Base-by-base conservation (phyloP, 257 asterid species). In the Paraleonurus japonicus region DNA sequence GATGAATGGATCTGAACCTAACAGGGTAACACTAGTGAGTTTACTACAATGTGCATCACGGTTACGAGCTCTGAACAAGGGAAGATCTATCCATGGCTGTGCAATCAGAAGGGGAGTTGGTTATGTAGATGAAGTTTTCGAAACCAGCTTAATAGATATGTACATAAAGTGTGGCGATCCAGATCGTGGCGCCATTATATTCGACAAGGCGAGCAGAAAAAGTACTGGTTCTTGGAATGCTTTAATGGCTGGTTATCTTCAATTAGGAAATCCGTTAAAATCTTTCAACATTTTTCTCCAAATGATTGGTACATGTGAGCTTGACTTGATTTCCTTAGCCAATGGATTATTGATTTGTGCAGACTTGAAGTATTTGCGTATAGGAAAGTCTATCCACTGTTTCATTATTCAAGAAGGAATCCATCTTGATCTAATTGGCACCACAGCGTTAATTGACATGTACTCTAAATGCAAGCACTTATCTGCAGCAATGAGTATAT, bases 21-120 rank as follows among this genome's bases (percentile, higher is more conserved):
- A 84, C 35, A 74, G 91, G 58, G 88, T 88, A n/a, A 88, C 95
- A 5, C 72, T 85, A 67, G 88, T 84, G 81, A 85, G 89, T 73
- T 81, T 88, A 70, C 78, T 88, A 24, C 86, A 76, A 54, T 86
- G 89, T 20, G 89, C 86, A 22, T 72, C 85, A 0, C 75, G 47
- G 0, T 35, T 80, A 32, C 76, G 80, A 70, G 75, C 81, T 62
- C 27, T 82, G 23, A 30, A 71, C 8, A 73, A 67, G 75, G 95
- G 95, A 51, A 84, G 77, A 63, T 73, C 84, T 3, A 73, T 85
- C 59, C 95, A 85, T 73, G 88, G 89, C 37, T 88, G 82, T 73
- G 88, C 90, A 61, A 58, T 85, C 26, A 85, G 89, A 65, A 75
- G 81, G 81, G 79, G 80, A 48, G 69, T 84, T 45, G 85, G 86